Conservation (phyloP, 768 basidiomycete species). For the Lenzites betulinus region DNA sequence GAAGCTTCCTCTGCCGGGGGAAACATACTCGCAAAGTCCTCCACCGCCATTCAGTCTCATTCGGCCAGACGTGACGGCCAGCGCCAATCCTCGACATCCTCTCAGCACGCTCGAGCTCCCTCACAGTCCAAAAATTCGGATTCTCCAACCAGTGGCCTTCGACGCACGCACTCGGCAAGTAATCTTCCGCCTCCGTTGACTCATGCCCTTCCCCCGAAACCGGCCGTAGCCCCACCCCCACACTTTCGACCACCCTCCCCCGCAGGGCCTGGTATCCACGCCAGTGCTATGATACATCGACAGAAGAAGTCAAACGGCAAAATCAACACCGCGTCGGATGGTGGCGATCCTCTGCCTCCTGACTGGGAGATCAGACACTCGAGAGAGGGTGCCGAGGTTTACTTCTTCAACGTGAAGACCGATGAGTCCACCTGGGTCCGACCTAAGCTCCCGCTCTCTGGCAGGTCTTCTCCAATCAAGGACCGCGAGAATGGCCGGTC, state of each 20-base stretch:
- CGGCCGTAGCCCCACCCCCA: slow-evolving; percentile 47
- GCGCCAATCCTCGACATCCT: slow-evolving; percentile 26
- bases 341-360: slow-evolving; percentile 46
- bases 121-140: slow-evolving; percentile 25
- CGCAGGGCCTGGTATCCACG: slow-evolving; percentile 59
- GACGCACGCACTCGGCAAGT: slow-evolving; percentile 35
- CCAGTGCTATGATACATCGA: slow-evolving; percentile 60
- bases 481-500: slow-evolving; percentile 20
- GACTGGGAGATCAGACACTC: slow-evolving; percentile 63
- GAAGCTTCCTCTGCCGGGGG: slow-evolving; percentile 27
- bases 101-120: slow-evolving; percentile 16
- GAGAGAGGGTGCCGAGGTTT: slow-evolving; percentile 47
- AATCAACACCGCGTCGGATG: slow-evolving; percentile 23
- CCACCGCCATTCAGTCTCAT: slow-evolving; percentile 19
- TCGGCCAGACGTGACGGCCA: slow-evolving; percentile 24
- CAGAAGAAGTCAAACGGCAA: slow-evolving; percentile 45
- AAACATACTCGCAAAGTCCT: background rate
- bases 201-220: slow-evolving; percentile 73
- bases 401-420: slow-evolving; percentile 62
- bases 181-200: slow-evolving; percentile 40
- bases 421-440: slow-evolving; percentile 59
- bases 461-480: slow-evolving; percentile 28
- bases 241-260: slow-evolving; percentile 51
- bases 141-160: slow-evolving; percentile 24
- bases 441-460: slow-evolving; percentile 39